Evolutionary conservation across 805 yeast species (phyloP).

Genomic region (Wickerhamiella alocasiicola): DNA sequence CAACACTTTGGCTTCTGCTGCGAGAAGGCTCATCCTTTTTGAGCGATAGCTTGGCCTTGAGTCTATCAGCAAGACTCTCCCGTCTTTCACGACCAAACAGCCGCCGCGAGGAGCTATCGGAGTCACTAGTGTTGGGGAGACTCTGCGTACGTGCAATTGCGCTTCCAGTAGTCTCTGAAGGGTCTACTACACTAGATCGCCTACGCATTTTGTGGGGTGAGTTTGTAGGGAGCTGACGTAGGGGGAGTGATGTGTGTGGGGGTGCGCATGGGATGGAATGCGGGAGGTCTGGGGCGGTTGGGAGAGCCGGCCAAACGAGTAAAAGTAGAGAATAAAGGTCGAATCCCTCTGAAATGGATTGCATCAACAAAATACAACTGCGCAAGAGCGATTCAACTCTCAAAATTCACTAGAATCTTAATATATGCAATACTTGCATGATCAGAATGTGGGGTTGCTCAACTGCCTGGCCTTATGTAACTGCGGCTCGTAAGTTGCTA

Average conservation of each 20-base stretch:
- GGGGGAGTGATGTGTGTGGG: background rate
- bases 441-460: too few relatives aligned
- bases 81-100: conserved; percentile 6
- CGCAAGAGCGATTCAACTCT: too few relatives aligned
- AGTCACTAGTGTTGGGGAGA: background rate
- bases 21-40: conserved; percentile 1
- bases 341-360: too few relatives aligned
- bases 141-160: conserved; percentile 7
- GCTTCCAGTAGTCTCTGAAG: conserved; percentile 3
- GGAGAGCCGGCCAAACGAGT: too few relatives aligned
- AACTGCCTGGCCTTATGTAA: too few relatives aligned
- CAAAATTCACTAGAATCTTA: too few relatives aligned
- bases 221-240: background rate
- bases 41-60: background rate
- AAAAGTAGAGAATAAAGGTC: too few relatives aligned
- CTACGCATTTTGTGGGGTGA: conserved; percentile 8
- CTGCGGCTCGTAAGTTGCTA: too few relatives aligned
- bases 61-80: conserved; percentile 5
- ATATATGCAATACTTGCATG: too few relatives aligned
- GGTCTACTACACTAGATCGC: conserved; percentile 4
- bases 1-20: conserved; percentile 2
- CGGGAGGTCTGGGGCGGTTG: background rate
- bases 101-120: background rate
- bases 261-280: background rate
- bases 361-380: too few relatives aligned